These are phyloP conservation scores for Lecanoromycetidae sp. DNA, from an alignment of 2,329 filamentous ascomycete species.

Conservation along the genomic window DNA sequence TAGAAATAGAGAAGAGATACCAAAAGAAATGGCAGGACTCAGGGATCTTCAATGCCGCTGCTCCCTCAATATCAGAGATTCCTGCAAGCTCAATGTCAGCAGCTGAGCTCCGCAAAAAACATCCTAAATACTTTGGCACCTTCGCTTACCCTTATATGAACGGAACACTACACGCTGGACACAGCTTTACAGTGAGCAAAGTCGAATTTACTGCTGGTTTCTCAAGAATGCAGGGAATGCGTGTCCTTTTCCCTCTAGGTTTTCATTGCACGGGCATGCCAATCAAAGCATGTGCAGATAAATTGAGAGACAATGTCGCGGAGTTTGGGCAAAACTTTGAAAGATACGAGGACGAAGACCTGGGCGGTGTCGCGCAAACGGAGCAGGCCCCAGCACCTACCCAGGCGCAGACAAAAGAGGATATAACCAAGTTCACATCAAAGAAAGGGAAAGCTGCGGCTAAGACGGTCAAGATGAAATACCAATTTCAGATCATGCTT, in stretches of 20 bases:
- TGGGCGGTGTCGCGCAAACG: constrained; percentile 34
- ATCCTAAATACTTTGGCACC: constrained; percentile 83
- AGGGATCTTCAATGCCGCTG: constrained; percentile 72
- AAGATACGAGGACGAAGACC: constrained; percentile 48
- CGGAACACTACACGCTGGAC: constrained; percentile 77
- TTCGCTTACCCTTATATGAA: constrained; percentile 77
- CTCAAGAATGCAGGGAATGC: constrained; percentile 80
- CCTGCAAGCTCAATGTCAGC: constrained; percentile 62
- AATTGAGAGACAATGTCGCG: constrained; percentile 78
- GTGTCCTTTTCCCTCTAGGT: constrained; percentile 75
- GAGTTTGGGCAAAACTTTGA: constrained; percentile 82
- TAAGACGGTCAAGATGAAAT: constrained; percentile 87
- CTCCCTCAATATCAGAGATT: constrained; percentile 66
- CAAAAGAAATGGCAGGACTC: constrained; percentile 71
- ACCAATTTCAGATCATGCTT: constrained; percentile 91
- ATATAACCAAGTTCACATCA: constrained; percentile 79
- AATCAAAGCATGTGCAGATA: constrained; percentile 95
- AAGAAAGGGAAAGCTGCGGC: constrained; percentile 87
- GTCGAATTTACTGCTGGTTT: constrained; percentile 85
- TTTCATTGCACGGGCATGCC: constrained; percentile 97
- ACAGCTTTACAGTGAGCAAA: constrained; percentile 85
- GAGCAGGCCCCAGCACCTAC: constrained; percentile 42
- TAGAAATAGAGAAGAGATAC: constrained; percentile 81
- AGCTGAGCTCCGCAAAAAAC: constrained; percentile 62
- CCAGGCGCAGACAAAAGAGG: constrained; percentile 56